Percentiles rank a stretch among this genome's conserved stretches.
Evolutionary conservation across 345 rosid genomes (phyloP).

Genomic region (Lepidium sativum): DNA sequence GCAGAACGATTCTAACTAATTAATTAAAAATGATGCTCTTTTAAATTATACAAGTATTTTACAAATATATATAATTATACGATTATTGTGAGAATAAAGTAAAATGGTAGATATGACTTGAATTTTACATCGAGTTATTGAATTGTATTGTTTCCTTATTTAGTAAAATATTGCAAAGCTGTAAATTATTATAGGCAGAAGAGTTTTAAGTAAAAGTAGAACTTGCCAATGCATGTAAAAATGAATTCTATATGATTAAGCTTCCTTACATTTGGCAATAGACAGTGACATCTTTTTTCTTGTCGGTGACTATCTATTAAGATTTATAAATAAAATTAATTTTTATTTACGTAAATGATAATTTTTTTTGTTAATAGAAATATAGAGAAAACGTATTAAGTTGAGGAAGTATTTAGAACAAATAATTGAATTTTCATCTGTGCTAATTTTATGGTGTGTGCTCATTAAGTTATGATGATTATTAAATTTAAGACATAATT

Average conservation of each 20-base stretch:
- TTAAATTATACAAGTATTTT: too few species aligned
- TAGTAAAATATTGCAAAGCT: not conserved
- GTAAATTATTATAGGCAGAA: not conserved
- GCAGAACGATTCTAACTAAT: too few species aligned
- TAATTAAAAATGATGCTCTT: too few species aligned
- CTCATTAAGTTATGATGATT: not conserved
- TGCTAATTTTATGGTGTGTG: not conserved
- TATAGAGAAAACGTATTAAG: too few species aligned
- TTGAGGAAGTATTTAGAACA: too few species aligned
- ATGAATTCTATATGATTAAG: not conserved
- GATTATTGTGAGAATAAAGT: not conserved
- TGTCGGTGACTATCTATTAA: not conserved
- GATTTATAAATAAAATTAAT: not conserved
- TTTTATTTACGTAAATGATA: too few species aligned
- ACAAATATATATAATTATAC: not conserved
- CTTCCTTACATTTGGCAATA: not conserved
- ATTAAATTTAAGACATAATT: not conserved
- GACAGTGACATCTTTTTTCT: too few species aligned
- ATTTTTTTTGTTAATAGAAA: too few species aligned
- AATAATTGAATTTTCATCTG: too few species aligned
- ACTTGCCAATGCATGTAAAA: not conserved
- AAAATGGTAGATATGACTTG: not conserved
- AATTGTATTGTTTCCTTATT: not conserved
- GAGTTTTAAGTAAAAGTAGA: not conserved
- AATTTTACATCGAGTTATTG: too few species aligned